Evolutionary conservation across 495 filamentous ascomycete genomes (phyloP), one percentile per base, ranked within the genome.

Genomic region (Penicillium argentinense): DNA sequence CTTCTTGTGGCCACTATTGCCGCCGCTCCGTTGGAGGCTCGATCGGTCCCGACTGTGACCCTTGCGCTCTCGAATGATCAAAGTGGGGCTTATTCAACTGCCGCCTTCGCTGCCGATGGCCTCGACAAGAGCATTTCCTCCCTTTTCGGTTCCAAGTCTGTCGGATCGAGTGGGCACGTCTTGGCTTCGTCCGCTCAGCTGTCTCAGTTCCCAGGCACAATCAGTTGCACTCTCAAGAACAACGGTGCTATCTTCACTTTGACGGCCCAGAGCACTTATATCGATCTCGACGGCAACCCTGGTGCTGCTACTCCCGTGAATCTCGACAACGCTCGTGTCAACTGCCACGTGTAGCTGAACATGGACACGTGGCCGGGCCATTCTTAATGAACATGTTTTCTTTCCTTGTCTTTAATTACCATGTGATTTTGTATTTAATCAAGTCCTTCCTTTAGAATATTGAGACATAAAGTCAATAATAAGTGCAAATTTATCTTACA

Each of bases 41-140:
- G 50, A 30, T 7, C 39, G 9, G 39, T 34, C 6, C 38, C 24
- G 9, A 25, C 25, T 17, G 51, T 56, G 14, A 53, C 53, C 5
- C 24, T 61, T 3, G 49, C 57, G 16, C 57, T 64, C 17, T 47
- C 57, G 11, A 64, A 64, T 29, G 60, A 64, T 18, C 49, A 56
- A 23, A 39, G 48, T n/a, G 60, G 60, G 3, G 51, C 57, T 11
- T 39, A 60, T 16, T 42, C 54, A 11, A 36, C 43, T n/a, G 57
- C 39, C 1, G 22, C 46, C 6, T 48, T 64, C 39, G 13, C 41
- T 5, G 53, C 51, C 3, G 51, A 58, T 40, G 49, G 39, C 2
- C 36, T 37, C 32, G 30, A 41, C 18, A 47, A 29, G 26, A 48
- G 26, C 16, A 56, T 64, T 14, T 2, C 5, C 3, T 28, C 45